Evolutionary conservation across 495 filamentous ascomycete genomes (phyloP).

Genomic region (Cercophora sp.): DNA sequence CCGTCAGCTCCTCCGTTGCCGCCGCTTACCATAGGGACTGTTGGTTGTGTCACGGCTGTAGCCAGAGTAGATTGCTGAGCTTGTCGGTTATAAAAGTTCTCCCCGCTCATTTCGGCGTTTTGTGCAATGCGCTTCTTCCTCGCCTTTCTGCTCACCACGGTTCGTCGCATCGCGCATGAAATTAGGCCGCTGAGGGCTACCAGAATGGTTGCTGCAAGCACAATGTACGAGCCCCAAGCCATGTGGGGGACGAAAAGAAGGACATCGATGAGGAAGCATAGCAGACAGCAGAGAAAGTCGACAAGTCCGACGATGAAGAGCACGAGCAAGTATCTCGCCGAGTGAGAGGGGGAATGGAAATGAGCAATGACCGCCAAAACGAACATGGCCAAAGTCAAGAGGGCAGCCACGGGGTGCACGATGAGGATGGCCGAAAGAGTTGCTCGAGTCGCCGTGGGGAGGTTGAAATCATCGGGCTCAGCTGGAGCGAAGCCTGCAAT

Average conservation of each 20-base stretch:
- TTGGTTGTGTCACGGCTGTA: constrained; percentile 47
- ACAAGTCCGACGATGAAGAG: constrained; percentile 82
- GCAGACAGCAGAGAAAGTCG: constrained; percentile 75
- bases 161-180: constrained; percentile 95
- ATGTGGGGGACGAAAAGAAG: constrained; percentile 92
- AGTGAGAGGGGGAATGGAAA: constrained; percentile 88
- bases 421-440: constrained; percentile 90
- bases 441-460: constrained; percentile 68
- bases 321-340: constrained; percentile 77
- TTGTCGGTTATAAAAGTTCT: constrained; percentile 81
- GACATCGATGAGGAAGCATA: constrained; percentile 94
- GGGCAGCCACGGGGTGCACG: constrained; percentile 84
- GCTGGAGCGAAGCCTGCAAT: constrained; percentile 16
- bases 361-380: constrained; percentile 76
- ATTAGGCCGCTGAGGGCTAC: constrained; percentile 79
- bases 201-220: constrained; percentile 84
- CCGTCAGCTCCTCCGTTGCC: constrained; percentile 53
- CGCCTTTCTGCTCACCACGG: constrained; percentile 86
- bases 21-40: constrained; percentile 51
- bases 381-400: constrained; percentile 81
- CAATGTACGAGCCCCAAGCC: constrained; percentile 92
- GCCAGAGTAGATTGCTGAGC: constrained; percentile 42
- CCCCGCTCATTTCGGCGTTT: constrained; percentile 91
- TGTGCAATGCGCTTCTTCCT: constrained; percentile 86
- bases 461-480: constrained; percentile 58